These are phyloP conservation scores for Breviolum minutum DNA, from an alignment of 73 alveolate genomes.

Conservation along the genomic window DNA sequence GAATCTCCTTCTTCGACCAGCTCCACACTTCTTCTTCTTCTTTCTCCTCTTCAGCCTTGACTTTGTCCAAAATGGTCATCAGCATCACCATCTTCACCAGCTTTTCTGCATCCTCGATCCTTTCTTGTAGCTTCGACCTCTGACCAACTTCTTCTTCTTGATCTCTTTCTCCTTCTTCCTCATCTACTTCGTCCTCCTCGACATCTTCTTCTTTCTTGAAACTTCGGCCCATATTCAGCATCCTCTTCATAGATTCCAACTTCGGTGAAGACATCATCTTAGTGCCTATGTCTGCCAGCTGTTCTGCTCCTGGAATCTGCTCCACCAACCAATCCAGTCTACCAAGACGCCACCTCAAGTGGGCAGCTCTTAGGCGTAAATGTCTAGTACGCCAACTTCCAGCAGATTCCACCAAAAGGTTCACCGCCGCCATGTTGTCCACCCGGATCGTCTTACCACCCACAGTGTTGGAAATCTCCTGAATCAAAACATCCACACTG, in stretches of 20 bases:
- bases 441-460: background rate
- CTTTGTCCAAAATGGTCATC: background rate
- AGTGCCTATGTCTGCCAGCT: background rate
- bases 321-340: background rate
- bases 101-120: too few relatives aligned
- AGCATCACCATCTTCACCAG: background rate
- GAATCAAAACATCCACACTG: background rate
- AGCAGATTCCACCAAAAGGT: background rate
- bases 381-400: background rate
- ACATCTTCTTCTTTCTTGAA: background rate
- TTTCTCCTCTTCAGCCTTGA: background rate
- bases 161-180: background rate
- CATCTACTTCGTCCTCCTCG: too few relatives aligned
- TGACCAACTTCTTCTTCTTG: too few relatives aligned
- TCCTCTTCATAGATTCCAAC: background rate
- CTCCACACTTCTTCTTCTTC: background rate
- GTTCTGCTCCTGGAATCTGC: background rate
- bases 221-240: background rate
- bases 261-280: background rate
- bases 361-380: background rate
- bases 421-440: background rate
- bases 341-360: background rate
- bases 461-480: background rate
- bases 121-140: background rate
- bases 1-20: background rate